Conservation (phyloP, 2,329 filamentous ascomycete genomes). For the Zasmidium citrigriseum region DNA sequence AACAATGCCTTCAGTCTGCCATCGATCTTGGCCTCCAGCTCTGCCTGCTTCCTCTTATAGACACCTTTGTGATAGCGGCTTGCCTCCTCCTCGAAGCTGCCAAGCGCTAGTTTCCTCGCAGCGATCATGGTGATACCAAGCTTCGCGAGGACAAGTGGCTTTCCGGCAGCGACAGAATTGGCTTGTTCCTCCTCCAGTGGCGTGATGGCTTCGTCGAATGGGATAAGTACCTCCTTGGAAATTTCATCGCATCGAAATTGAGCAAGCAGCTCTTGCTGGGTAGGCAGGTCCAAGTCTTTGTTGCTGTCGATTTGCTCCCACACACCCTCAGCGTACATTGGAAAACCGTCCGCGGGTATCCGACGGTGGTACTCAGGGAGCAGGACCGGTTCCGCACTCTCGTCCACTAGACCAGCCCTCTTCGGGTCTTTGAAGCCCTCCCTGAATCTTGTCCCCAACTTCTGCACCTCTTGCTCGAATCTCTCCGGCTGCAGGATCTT, state of each 20-base stretch:
- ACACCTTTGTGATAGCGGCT: conserved; percentile 97
- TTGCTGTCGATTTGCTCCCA: conserved; percentile 99
- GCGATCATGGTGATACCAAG: conserved; percentile 73
- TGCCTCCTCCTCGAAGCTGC: conserved; percentile 85
- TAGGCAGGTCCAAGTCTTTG: conserved; percentile 95
- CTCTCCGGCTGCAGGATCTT: conserved; percentile 95
- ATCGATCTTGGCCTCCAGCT: conserved; percentile 85
- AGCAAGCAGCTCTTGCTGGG: conserved; percentile 92
- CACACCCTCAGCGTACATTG: conserved; percentile 86
- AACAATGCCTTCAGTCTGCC: conserved; percentile 85
- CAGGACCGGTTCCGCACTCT: conserved; percentile 78
- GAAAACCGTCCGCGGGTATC: conserved; percentile 96
- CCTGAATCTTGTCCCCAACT: conserved; percentile 77
- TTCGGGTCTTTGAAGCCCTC: conserved; percentile 74
- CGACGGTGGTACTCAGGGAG: conserved; percentile 91
- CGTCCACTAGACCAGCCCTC: conserved; percentile 63
- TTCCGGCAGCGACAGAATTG: conserved; percentile 71
- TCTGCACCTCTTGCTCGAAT: conserved; percentile 78
- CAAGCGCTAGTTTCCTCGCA: conserved; percentile 72
- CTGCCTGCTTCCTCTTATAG: conserved; percentile 79
- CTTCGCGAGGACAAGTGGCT: conserved; percentile 69
- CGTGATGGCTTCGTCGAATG: conserved; percentile 77
- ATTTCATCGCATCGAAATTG: conserved; percentile 99
- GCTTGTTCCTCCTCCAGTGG: conserved; percentile 87
- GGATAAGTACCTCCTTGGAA: conserved; percentile 78